Evolutionary conservation across 768 basidiomycete species (phyloP), one percentile per base, ranked within the genome.

Genomic region (Boletus insuetus): DNA sequence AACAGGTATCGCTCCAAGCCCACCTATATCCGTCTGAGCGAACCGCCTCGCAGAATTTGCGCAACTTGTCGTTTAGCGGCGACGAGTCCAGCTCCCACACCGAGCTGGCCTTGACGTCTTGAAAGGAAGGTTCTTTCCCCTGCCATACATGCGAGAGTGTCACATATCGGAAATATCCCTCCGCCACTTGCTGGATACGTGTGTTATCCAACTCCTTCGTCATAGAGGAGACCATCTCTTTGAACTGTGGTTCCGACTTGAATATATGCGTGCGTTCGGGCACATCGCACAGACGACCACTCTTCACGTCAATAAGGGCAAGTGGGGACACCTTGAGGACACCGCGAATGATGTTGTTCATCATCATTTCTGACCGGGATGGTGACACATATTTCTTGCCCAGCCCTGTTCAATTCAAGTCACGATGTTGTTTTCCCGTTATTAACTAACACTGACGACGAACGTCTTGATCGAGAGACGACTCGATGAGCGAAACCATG

Each of bases 111-210:
- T 38, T 22, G 38, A 62, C 35, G 6, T 58, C 61, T 32, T 58
- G 31, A 17, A 58, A 54, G 12, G n/a, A 22, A 1, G 60, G 60
- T 16, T 62, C 61, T 1, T 44, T 20, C 13, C 60, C 56, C 7
- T 50, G 26, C 60, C 60, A 61, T 8, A 53, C 49, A 13, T 61
- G 60, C 10, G 60, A 61, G 6, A 61, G 29, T 20, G 48, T 56
- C 31, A 56, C 54, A 31, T 56, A 61, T 45, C 41, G 34, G 5
- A 61, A 53, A 17, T 54, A 61, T 20, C 29, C 13, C 13, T 6
- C 46, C 22, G 46, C 46, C 9, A 56, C 58, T 4, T 6, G 17
- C 13, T 7, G 43, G 29, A 62, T 54, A 3, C 35, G 46, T 22
- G 14, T 6, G 16, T 42, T 22, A 38, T 62, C 58, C 37, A 58